Evolutionary conservation across 1,139 yeast species (phyloP).

Genomic region (Geotrichum restrictum): DNA sequence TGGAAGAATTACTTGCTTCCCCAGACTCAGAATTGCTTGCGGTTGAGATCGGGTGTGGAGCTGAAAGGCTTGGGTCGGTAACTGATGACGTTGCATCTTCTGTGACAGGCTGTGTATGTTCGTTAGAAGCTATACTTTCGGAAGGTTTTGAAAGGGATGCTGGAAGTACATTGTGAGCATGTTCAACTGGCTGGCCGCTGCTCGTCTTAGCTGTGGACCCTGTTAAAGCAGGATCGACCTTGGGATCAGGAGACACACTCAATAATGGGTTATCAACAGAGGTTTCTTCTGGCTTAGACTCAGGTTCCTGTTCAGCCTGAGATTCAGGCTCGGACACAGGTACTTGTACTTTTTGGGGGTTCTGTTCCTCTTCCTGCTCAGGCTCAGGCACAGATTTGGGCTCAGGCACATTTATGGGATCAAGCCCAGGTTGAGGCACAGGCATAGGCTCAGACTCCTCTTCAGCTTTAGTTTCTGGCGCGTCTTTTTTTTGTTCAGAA

Average conservation of each 20-base stretch:
- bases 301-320: neutral
- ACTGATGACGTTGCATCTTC: neutral
- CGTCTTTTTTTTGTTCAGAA: neutral
- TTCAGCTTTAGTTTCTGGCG: constrained; percentile 17
- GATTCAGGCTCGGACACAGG: neutral
- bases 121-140: neutral
- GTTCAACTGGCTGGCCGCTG: neutral
- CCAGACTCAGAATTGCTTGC: neutral
- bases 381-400: neutral
- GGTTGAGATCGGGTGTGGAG: neutral
- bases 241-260: neutral
- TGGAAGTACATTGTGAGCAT: too few relatives aligned
- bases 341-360: too few relatives aligned
- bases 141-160: too few relatives aligned
- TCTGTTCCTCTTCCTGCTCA: too few relatives aligned
- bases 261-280: neutral
- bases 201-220: neutral
- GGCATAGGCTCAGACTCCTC: constrained; percentile 17
- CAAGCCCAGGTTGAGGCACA: constrained; percentile 6
- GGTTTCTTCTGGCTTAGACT: too few relatives aligned
- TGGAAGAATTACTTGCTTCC: too few relatives aligned
- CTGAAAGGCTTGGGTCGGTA: neutral
- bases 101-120: neutral
- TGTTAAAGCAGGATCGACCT: neutral
- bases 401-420: constrained; percentile 2